These are phyloP conservation scores for Castanospermum australe DNA, from an alignment of 306 rosid species.

Conservation along the genomic window DNA sequence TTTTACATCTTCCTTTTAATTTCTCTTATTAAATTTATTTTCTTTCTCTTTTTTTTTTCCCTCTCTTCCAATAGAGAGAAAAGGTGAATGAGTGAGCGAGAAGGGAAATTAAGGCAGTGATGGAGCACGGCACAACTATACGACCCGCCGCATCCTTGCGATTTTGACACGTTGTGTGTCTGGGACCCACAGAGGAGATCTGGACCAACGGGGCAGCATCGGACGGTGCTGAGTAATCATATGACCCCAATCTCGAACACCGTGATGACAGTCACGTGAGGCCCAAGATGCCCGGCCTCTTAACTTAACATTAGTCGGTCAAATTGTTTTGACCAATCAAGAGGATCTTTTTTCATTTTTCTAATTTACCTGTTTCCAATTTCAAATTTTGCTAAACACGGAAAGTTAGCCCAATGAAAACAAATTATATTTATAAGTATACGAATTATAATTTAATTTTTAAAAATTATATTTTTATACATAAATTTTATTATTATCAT, in stretches of 20 bases:
- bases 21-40: too few relatives aligned
- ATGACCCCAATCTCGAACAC: conserved; percentile 26
- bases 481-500: too few relatives aligned
- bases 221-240: conserved; percentile 37
- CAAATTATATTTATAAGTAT: too few relatives aligned
- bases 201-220: conserved; percentile 32
- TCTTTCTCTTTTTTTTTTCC: too few relatives aligned
- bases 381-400: too few relatives aligned
- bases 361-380: conserved; percentile 18
- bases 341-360: too few relatives aligned
- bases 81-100: too few relatives aligned
- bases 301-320: conserved; percentile 40
- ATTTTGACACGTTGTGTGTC: conserved; percentile 42
- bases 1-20: background rate
- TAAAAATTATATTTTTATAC: too few relatives aligned
- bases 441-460: too few relatives aligned
- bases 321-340: conserved; percentile 58
- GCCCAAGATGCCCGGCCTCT: conserved; percentile 59
- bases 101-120: background rate
- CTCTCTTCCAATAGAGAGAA: too few relatives aligned
- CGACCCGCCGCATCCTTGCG: conserved; percentile 55
- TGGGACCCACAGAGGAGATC: conserved; percentile 16
- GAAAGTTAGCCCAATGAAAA: too few relatives aligned
- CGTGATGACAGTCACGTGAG: conserved; percentile 74
- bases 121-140: conserved; percentile 9